Evolutionary conservation across 2,329 filamentous ascomycete genomes (phyloP).

Genomic region (Neonectria ditissima): DNA sequence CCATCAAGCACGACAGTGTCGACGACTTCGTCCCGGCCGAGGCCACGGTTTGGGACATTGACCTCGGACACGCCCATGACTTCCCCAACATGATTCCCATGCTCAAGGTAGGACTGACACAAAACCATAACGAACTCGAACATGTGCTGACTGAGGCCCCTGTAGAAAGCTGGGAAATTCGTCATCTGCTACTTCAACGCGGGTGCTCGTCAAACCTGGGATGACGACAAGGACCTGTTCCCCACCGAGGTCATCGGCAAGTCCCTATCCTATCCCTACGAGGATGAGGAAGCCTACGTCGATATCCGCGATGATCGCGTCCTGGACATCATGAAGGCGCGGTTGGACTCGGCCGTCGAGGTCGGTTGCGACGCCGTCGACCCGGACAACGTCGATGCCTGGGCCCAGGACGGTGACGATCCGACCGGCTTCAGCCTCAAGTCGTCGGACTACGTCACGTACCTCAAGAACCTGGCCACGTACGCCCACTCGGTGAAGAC

Average conservation of each 20-base stretch:
- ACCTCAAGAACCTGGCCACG: constrained; percentile 45
- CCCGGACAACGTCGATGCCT: constrained; percentile 51
- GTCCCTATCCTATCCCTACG: constrained; percentile 42
- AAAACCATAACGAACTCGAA: too few relatives aligned
- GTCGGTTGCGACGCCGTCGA: constrained; percentile 51
- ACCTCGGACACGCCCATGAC: constrained; percentile 44
- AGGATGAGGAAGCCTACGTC: constrained; percentile 46
- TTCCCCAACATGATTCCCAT: constrained; percentile 44
- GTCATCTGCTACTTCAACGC: constrained; percentile 52
- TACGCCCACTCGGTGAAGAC: constrained; percentile 47
- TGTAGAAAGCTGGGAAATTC: constrained; percentile 44
- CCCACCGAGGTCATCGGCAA: constrained; percentile 41
- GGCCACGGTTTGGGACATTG: constrained; percentile 49
- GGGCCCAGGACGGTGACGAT: constrained; percentile 42
- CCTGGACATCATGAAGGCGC: constrained; percentile 47
- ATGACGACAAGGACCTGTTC: constrained; percentile 44
- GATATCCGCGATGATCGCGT: constrained; percentile 44
- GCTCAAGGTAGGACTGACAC: constrained; percentile 42
- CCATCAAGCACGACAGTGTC: constrained; percentile 44
- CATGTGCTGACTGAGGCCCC: constrained; percentile 5
- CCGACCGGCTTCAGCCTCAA: constrained; percentile 47
- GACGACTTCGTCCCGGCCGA: constrained; percentile 43
- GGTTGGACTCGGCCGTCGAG: constrained; percentile 44
- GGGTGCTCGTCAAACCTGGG: constrained; percentile 47
- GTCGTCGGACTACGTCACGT: constrained; percentile 45